Evolutionary conservation across 2,329 filamentous ascomycete species (phyloP).

Genomic region (Lachnellula occidentalis): DNA sequence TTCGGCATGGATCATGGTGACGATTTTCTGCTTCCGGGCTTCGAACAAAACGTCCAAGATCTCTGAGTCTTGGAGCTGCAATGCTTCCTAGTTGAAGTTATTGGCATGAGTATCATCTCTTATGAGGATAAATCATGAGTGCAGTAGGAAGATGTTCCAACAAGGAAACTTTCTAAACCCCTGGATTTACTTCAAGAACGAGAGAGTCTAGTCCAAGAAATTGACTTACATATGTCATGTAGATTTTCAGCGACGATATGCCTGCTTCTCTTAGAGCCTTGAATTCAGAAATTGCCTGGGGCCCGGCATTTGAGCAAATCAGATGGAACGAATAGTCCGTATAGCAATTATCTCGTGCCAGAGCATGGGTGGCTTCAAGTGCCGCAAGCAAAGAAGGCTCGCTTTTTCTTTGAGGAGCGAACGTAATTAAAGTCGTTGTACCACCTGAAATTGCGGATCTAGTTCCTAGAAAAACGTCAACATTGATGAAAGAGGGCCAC

Average conservation of each 20-base stretch:
- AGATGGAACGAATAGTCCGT: constrained; percentile 45
- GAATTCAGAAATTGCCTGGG: constrained; percentile 31
- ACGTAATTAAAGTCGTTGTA: constrained; percentile 44
- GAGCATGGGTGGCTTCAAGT: constrained; percentile 37
- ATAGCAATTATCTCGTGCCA: constrained; percentile 40
- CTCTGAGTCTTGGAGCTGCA: constrained; percentile 36
- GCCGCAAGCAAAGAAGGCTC: constrained; percentile 40
- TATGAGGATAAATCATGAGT: no score
- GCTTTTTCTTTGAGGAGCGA: constrained; percentile 41
- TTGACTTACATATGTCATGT: constrained; percentile 36
- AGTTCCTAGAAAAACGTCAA: constrained; percentile 30
- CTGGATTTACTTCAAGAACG: no score
- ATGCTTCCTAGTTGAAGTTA: constrained; percentile 23
- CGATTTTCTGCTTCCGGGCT: constrained; percentile 39
- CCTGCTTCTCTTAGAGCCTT: constrained; percentile 31
- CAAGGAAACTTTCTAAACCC: no score
- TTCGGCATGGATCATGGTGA: constrained; percentile 52
- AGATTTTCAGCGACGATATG: constrained; percentile 39
- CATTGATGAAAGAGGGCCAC: not conserved
- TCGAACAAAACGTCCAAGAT: constrained; percentile 40
- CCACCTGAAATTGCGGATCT: constrained; percentile 43
- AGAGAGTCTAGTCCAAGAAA: no score
- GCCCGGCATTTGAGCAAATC: constrained; percentile 38
- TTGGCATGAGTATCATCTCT: no score
- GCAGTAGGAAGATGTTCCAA: no score